Evolutionary conservation across 148 eudicot genomes (phyloP), one percentile per base, ranked within the genome.

Genomic region (Vaccinium darrowii): DNA sequence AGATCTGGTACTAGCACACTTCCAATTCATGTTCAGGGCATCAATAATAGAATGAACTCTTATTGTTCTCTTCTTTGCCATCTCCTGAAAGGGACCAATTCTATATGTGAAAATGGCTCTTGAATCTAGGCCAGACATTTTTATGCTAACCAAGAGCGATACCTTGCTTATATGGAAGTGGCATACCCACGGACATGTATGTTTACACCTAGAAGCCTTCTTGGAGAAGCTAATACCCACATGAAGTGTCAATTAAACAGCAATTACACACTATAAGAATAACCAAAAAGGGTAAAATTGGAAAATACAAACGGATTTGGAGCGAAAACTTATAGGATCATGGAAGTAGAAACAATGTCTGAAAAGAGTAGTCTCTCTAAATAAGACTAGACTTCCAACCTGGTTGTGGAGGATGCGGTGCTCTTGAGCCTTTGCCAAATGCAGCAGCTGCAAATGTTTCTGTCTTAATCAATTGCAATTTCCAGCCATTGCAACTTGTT

Each of bases 161-260:
- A 96, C 99, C 99, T 93, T 94, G 88, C 80, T 85, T 86, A 95
- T 87, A 83, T 94, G 95, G 88, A 95, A 95, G 87, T 96, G 97
- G 87, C 97, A 92, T 88, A 94, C 92, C 97, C 98, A 95, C 49
- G 99, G 96, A 88, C 98, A 88, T 80, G 43, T 76, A 86, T 74
- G 81, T 73, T 69, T n/a, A 27, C 85, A 85, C 39, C 75, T 84
- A 62, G 83, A 7, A 67, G 83, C 85, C 89, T 91, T 85, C 3
- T 92, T 87, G 85, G 98, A 91, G 86, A 86, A 92, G 86, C 98
- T 94, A 87, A 52, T 25, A 81, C 73, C 67, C 79, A 82, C 30
- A 78, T 33, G 80, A 73, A 15, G 53, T 52, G 77, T 52, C 74
- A 83, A 84, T 84, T 50, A 87, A 36, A 85, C 62, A 51, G 23